phyloP scores from a whole-genome alignment of 2,329 filamentous ascomycete species.

The Cladosporium sp. region DNA sequence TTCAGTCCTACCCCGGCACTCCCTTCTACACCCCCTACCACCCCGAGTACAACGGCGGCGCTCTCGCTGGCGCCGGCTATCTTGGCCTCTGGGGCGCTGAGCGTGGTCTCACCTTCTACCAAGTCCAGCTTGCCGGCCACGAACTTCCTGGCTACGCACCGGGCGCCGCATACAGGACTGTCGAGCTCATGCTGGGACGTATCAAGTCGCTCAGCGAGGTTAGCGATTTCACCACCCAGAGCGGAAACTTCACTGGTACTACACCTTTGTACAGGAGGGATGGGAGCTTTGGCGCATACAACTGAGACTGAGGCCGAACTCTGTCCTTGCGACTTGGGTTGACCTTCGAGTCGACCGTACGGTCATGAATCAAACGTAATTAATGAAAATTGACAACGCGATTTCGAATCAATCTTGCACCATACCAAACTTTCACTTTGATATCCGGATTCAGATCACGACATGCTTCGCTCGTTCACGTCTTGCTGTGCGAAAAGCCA shows the following conservation, averaged over 20 bases:
- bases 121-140: slow-evolving; percentile 44
- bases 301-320: neutral
- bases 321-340: neutral
- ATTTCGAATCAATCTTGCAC: neutral
- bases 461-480: neutral
- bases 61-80: slow-evolving; percentile 42
- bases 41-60: slow-evolving; percentile 42
- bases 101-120: slow-evolving; percentile 50
- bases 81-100: slow-evolving; percentile 46
- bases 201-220: slow-evolving; percentile 39
- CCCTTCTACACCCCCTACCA: slow-evolving; percentile 48
- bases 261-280: slow-evolving; percentile 20
- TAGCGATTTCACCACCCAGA: slow-evolving; percentile 24
- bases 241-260: slow-evolving; percentile 26
- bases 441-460: neutral
- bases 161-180: slow-evolving; percentile 43
- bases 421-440: neutral
- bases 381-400: neutral
- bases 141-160: slow-evolving; percentile 47
- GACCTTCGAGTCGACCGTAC: neutral
- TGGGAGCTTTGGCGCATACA: slow-evolving; percentile 2
- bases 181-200: slow-evolving; percentile 46
- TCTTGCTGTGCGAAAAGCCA: too few relatives aligned
- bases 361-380: neutral
- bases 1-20: slow-evolving; percentile 43